These are phyloP conservation scores for Mycena polygramma DNA, from an alignment of 768 basidiomycete genomes.

Conservation along the genomic window DNA sequence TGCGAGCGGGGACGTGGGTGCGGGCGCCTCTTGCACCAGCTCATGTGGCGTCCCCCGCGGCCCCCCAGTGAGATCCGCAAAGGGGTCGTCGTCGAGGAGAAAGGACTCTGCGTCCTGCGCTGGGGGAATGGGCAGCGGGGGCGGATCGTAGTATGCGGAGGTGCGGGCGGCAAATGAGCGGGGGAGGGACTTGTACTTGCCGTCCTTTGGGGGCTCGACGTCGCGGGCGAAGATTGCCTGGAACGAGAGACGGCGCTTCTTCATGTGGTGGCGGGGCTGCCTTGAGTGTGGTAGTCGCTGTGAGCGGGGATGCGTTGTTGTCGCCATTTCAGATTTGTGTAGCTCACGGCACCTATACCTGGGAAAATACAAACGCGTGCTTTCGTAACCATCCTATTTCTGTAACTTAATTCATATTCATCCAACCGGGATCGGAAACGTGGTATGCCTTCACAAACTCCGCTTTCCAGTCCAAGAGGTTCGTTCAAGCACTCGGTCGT, in stretches of 20 bases:
- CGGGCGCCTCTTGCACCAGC: background rate
- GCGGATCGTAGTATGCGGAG: constrained; percentile 29
- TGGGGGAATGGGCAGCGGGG: constrained; percentile 6
- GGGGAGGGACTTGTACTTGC: constrained; percentile 43
- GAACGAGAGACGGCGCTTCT: constrained; percentile 35
- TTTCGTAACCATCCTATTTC: too few relatives aligned
- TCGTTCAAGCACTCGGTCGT: too few relatives aligned
- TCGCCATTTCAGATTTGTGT: background rate
- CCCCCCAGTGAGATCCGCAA: constrained; percentile 66
- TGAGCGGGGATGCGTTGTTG: background rate
- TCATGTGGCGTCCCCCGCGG: background rate
- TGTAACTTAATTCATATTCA: too few relatives aligned
- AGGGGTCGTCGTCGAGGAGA: constrained; percentile 81
- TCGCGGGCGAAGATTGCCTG: constrained; percentile 28
- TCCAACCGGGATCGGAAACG: too few relatives aligned
- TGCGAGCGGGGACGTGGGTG: constrained; percentile 19
- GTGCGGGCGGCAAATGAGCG: constrained; percentile 37
- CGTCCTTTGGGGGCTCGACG: constrained; percentile 14
- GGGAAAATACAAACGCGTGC: background rate
- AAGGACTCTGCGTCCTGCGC: constrained; percentile 34
- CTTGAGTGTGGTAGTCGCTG: background rate
- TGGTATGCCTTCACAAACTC: too few relatives aligned
- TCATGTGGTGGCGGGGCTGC: constrained; percentile 19
- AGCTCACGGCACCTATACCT: background rate
- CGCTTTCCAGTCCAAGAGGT: too few relatives aligned